Evolutionary conservation across 108 stramenopile species (phyloP), one percentile per base, ranked within the genome.

Genomic region (Stephanodiscus minutulus): DNA sequence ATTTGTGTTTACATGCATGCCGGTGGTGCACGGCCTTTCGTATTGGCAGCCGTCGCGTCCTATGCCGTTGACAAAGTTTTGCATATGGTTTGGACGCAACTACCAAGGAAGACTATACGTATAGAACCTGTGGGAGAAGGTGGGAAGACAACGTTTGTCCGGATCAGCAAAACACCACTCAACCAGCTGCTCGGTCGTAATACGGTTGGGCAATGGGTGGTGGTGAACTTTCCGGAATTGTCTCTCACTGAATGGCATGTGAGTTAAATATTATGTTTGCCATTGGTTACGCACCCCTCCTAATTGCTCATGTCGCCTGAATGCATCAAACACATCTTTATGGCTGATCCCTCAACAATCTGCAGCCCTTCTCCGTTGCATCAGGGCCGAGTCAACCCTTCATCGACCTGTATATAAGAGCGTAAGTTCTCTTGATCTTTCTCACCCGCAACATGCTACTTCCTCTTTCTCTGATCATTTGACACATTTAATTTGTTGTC

Each of bases 1-100:
- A 64, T 59, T 24, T 41, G 64, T 11, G 33, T 66, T 5, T 74
- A 66, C 60, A 9, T 74, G 12, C 73, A 74, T 59, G 73, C 73
- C 15, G 9, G n/a, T 7, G 54, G 55, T 8, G 73, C 73, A 7
- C 62, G 73, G 25, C 73, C 73, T 12, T 74, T 58, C 64, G 50
- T 74, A 50, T 21, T 65, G 18, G 55, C 55, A 31, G 22, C 73
- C 8, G 41, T 60, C 15, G 64, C 48, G 1, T 65, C 39, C 36
- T 74, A 74, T 35, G 21, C 29, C 15, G 5, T 65, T 5, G 73
- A 74, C 73, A 74, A 66, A 58, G 3, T 54, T 29, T 54, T 74
- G 13, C 61, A 57, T 22, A 25, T 66, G 39, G 13, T 74, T 8
- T 56, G 64, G 59, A 72, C 69, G 27, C 63, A 65, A 24, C 59